Evolutionary conservation across 768 basidiomycete genomes (phyloP), one percentile per base, ranked within the genome.

Genomic region (Russula compacta): DNA sequence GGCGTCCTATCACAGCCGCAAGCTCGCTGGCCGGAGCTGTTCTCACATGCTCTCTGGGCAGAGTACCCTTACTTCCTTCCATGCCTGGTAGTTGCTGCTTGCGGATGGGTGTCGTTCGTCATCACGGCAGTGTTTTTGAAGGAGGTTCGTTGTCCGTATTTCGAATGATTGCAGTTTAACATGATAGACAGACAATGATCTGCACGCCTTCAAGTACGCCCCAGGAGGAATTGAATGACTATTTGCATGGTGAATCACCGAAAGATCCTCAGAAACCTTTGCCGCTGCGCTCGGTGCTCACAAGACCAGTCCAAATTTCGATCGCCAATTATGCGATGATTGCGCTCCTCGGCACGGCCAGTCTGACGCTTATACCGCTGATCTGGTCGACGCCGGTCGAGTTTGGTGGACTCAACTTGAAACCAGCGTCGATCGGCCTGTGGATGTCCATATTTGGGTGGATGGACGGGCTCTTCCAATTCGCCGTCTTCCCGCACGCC

Each of bases 361-460:
- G 74, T 53, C 52, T 67, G 24, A 74, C 73, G 14, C 71, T 83
- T 17, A 38, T 73, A 0, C 81, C 83, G 1, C 68, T 82, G 38
- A 77, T 82, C 66, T 75, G 74, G 55, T 70, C 78, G 35, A 75
- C 77, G 5, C 77, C 82, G 0, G 67, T 76, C 32, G 69, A 68
- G 21, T 69, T 75, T 4, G 78, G 79, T 0, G 79, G 78, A 6
- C 72, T 78, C 7, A 70, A 71, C 15, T 63, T 75, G 36, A 67
- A 70, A 0, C 74, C 76, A 0, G 71, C 74, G 5, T 66, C 64
- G n/a, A 79, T 79, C 46, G 77, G 77, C 2, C 7, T 68, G 4
- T 72, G 72, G 61, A 67, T 79, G 14, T 73, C 74, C 1, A 9
- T 67, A 1, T 68, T 73, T 29, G 79, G 77, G 1, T 47, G 75